Percentiles rank a stretch among this genome's conserved stretches.
Evolutionary conservation across 305 asterid species (phyloP).

Genomic region (Fraxinus sp.): DNA sequence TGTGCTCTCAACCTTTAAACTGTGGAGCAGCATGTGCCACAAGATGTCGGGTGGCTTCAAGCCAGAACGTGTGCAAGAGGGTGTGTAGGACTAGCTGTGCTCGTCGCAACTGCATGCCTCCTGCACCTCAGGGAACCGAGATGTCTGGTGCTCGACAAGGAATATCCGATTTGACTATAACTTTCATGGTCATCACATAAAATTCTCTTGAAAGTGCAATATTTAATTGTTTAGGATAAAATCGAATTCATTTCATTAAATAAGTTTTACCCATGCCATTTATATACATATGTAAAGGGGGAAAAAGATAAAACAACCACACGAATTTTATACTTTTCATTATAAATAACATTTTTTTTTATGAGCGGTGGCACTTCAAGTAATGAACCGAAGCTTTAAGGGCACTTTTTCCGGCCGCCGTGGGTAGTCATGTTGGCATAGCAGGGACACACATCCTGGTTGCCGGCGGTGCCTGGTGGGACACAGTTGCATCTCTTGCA

Average conservation of each 20-base stretch:
- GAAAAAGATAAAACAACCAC: background rate
- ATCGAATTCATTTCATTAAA: background rate
- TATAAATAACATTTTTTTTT: background rate
- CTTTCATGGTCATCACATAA: no score
- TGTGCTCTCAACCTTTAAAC: background rate
- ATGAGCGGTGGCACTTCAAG: background rate
- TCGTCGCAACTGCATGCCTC: background rate
- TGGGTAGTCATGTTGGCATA: conserved; percentile 66
- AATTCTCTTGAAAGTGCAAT: no score
- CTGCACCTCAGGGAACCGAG: background rate
- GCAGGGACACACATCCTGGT: conserved; percentile 60
- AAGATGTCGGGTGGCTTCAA: background rate
- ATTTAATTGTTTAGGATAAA: background rate
- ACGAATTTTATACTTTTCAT: background rate
- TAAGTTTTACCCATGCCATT: background rate
- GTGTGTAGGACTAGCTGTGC: background rate
- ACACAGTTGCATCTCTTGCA: conserved; percentile 76
- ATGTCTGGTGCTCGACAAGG: background rate
- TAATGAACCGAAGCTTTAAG: conserved; percentile 32
- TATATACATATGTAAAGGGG: background rate
- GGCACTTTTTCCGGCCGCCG: conserved; percentile 60
- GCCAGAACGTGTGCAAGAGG: no score
- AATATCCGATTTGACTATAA: no score
- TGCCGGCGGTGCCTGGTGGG: conserved; percentile 80
- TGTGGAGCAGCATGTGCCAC: background rate